These are phyloP conservation scores for Cercospora beticola DNA, from an alignment of 2,329 filamentous ascomycete genomes.

Conservation along the genomic window DNA sequence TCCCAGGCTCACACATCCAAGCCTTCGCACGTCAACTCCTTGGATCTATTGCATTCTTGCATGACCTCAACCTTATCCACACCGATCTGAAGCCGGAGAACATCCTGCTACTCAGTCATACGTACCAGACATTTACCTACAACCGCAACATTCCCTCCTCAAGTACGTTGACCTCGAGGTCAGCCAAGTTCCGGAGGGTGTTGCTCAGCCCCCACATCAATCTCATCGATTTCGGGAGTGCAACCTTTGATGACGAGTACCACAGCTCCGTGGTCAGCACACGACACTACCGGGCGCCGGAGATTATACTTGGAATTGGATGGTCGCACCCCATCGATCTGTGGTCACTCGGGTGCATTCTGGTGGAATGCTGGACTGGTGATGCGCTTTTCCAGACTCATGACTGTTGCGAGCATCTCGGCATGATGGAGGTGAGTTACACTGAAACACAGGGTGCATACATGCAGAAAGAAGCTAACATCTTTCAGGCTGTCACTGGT, in stretches of 20 bases:
- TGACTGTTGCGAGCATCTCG: slow-evolving; percentile 66
- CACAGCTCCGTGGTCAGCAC: slow-evolving; percentile 68
- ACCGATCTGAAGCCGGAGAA: slow-evolving; percentile 73
- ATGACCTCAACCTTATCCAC: slow-evolving; percentile 95
- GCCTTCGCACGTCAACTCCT: slow-evolving; percentile 93
- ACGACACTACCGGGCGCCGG: slow-evolving; percentile 64
- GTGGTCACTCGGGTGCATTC: slow-evolving; percentile 68
- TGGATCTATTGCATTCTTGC: slow-evolving; percentile 96
- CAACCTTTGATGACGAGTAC: slow-evolving; percentile 68
- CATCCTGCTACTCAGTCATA: slow-evolving; percentile 63
- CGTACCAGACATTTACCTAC: slow-evolving; percentile 68
- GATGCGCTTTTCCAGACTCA: slow-evolving; percentile 69
- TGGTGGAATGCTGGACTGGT: slow-evolving; percentile 68
- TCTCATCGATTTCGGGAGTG: slow-evolving; percentile 66
- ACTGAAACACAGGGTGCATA: too few species aligned
- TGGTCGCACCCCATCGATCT: slow-evolving; percentile 70
- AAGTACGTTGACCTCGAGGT: slow-evolving; percentile 57
- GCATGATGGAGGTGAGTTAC: slow-evolving; percentile 61
- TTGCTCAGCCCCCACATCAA: slow-evolving; percentile 65
- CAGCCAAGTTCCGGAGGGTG: slow-evolving; percentile 62
- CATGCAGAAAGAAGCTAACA: not conserved
- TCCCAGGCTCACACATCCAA: slow-evolving; percentile 97
- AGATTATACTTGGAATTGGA: slow-evolving; percentile 66
- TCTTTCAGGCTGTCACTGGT: slow-evolving; percentile 34
- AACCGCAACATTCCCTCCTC: slow-evolving; percentile 66